Base-by-base conservation (phyloP, 2,329 filamentous ascomycete genomes). In the Albifimbria verrucaria region DNA sequence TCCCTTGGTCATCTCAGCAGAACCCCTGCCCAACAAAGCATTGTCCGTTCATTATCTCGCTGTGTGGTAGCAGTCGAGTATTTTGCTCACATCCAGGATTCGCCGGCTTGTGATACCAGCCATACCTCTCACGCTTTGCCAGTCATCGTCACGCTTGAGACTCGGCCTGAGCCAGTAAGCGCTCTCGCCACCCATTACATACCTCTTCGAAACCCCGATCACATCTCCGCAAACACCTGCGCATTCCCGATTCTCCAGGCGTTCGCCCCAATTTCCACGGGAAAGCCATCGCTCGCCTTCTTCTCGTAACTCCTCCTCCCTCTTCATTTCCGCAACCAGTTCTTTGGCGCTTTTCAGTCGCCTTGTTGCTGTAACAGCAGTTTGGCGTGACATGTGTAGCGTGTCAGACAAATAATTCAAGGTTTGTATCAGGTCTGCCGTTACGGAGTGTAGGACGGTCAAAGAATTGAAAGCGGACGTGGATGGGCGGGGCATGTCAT, bases 151-250 rank as follows among this genome's bases (percentile, higher is more conserved):
- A 74, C 28, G 72, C 74, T 55, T 73, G 72, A 23, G 77, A 70
- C 58, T 81, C 80, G n/a, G 79, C 81, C 65, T 85, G 81, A 15
- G 81, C 85, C 55, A 92, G 80, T 47, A 96, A 73, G 60, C 88
- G 83, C 65, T 86, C 85, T 66, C 92, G 83, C 89, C 92, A 94
- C 52, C 84, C 82, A 53, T 92, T 87, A 72, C 92, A 97, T 1
- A 93, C 86, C 66, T 92, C 87, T 70, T 97, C 93, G 65, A 99
- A 97, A 0, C 94, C 94, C 88, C 87, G 28, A 97, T 87, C 1
- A 99, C 92, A 55, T 95, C 91, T 4, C 86, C 81, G 70, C 94
- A 97, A 15, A 93, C 89, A 21, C 80, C 80, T 7, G 89, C 91
- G 57, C 92, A 95, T 69, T 96, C 92, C 51, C 93, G 82, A 51